A percentile compares a stretch with the other conserved stretches of the same genome.
Evolutionary conservation across 2,329 filamentous ascomycete genomes (phyloP).

Genomic region (Penicillium psychrosexuale): DNA sequence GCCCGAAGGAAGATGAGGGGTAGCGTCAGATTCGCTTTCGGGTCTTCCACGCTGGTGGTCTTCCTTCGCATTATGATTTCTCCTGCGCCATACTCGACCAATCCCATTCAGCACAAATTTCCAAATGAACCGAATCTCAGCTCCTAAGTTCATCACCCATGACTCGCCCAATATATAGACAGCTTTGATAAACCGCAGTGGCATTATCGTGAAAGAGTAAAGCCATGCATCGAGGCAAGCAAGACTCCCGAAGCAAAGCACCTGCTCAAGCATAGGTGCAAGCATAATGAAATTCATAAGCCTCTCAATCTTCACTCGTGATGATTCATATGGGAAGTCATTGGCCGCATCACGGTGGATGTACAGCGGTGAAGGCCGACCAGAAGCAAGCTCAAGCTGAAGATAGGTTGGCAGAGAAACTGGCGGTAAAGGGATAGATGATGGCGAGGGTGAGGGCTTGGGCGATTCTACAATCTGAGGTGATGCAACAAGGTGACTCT

Average conservation of each 20-base stretch:
- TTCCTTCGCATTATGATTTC: constrained; percentile 30
- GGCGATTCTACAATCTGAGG: constrained; percentile 31
- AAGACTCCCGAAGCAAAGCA: constrained; percentile 81
- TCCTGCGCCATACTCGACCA: constrained; percentile 71
- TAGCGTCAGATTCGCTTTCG: constrained; percentile 21
- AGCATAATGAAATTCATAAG: constrained; percentile 83
- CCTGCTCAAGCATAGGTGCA: constrained; percentile 76
- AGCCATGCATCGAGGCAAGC: constrained; percentile 96
- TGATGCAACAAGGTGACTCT: constrained; percentile 25
- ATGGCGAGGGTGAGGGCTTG: constrained; percentile 48
- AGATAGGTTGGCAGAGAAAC: constrained; percentile 63
- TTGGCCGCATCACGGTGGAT: constrained; percentile 57
- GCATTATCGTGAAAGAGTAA: constrained; percentile 92
- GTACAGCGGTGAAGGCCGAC: constrained; percentile 60
- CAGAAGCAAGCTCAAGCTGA: constrained; percentile 62
- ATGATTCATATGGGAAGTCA: constrained; percentile 83
- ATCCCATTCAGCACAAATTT: constrained; percentile 77
- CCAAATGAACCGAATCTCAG: constrained; percentile 68
- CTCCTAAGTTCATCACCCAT: constrained; percentile 69
- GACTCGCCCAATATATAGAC: constrained; percentile 72
- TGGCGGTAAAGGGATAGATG: constrained; percentile 58
- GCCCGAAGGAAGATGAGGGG: constrained; percentile 15
- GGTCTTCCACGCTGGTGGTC: constrained; percentile 13
- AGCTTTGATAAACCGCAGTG: constrained; percentile 81
- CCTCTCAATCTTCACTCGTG: constrained; percentile 85